A percentile compares a stretch with the other conserved stretches of the same genome.
phyloP scores from a whole-genome alignment of 148 eudicot genomes.

The Persicaria maculosa region DNA sequence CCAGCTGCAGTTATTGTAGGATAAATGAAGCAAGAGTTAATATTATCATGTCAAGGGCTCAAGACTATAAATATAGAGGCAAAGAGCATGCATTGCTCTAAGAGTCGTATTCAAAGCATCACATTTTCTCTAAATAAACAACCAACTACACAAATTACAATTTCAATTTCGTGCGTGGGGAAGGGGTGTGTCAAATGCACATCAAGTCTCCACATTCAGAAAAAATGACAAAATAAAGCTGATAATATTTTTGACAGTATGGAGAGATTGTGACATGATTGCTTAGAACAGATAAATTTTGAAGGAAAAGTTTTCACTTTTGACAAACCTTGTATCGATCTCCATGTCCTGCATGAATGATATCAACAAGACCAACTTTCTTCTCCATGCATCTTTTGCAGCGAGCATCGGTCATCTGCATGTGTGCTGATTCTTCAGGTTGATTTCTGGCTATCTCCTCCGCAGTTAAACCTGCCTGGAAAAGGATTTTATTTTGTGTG shows the following conservation, averaged over 20 bases:
- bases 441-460: conserved; percentile 81
- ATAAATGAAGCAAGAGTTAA: background rate
- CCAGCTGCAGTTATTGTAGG: conserved; percentile 39
- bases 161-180: background rate
- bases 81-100: background rate
- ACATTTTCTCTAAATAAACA: background rate
- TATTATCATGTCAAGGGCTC: background rate
- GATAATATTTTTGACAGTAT: no score
- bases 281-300: background rate
- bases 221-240: background rate
- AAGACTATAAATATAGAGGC: background rate
- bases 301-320: background rate
- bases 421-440: conserved; percentile 64
- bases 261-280: background rate
- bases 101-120: background rate
- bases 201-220: no score
- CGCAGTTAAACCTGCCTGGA: conserved; percentile 79
- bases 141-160: background rate
- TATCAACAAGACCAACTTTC: conserved; percentile 63
- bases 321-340: conserved; percentile 75
- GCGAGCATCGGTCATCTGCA: conserved; percentile 99
- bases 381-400: conserved; percentile 82
- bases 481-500: background rate
- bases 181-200: no score
- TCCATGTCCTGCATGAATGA: conserved; percentile 74